A percentile compares a stretch with the other conserved stretches of the same genome.
These are phyloP conservation scores for Thraustotheca clavata DNA, from an alignment of 352 stramenopile species.

Conservation along the genomic window DNA sequence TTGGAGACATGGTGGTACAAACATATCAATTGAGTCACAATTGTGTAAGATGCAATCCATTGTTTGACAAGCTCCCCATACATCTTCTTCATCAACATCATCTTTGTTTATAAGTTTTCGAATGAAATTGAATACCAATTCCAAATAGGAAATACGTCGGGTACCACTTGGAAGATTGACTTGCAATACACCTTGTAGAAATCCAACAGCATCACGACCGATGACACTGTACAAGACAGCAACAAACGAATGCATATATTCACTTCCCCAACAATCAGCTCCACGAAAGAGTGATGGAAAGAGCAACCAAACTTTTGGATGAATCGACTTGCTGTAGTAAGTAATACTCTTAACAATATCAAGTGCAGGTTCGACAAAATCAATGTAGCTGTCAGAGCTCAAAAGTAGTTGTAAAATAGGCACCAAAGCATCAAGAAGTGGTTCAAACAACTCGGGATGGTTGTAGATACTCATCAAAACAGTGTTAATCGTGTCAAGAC, in stretches of 20 bases:
- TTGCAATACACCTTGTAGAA: slow-evolving; percentile 2
- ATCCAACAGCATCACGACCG: slow-evolving; percentile 7
- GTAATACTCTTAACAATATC: slow-evolving; percentile 22
- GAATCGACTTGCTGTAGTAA: slow-evolving; percentile 15
- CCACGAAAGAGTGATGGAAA: slow-evolving; percentile 20
- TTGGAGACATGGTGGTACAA: slow-evolving; percentile 55
- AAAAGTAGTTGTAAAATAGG: slow-evolving; percentile 10
- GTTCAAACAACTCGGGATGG: slow-evolving; percentile 17
- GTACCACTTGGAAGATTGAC: slow-evolving; percentile 28
- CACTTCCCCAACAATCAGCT: slow-evolving; percentile 8
- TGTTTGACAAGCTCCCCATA: slow-evolving; percentile 57
- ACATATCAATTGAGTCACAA: slow-evolving; percentile 69
- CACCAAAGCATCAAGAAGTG: slow-evolving; percentile 16
- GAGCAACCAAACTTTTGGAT: slow-evolving; percentile 20
- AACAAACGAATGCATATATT: slow-evolving; percentile 20
- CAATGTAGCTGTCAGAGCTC: slow-evolving; percentile 16
- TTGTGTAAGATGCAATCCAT: slow-evolving; percentile 79
- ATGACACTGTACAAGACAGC: slow-evolving; percentile 17
- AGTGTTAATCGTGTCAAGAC: slow-evolving; percentile 22
- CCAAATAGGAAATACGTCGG: slow-evolving; percentile 51
- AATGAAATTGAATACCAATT: slow-evolving; percentile 76
- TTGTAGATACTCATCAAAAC: slow-evolving; percentile 23
- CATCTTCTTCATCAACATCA: slow-evolving; percentile 53
- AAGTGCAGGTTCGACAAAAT: slow-evolving; percentile 21
- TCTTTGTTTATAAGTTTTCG: slow-evolving; percentile 51